Evolutionary conservation across 2,329 filamentous ascomycete genomes (phyloP), one percentile per base, ranked within the genome.

Genomic region (Ceratocystiopsis brevicomis): DNA sequence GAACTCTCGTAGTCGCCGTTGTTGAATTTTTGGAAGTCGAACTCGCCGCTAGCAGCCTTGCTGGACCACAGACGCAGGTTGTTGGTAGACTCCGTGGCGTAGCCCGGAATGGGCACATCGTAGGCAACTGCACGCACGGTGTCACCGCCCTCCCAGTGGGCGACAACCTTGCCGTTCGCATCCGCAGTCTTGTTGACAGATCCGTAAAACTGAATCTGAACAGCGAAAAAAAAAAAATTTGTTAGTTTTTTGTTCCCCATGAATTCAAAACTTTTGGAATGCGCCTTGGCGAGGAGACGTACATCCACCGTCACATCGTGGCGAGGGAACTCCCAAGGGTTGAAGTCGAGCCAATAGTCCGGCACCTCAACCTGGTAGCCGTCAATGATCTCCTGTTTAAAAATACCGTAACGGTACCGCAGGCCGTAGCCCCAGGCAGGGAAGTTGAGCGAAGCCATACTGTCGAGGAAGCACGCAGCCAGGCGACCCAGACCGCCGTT

Each of bases 21-120:
- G 65, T 98, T 98, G 76, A 98, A 98, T 60, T 96, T 96, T 57
- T 95, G 88, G 65, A 98, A 98, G 64, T 98, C 88, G 51, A 98
- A 98, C 61, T 98, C 90, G 51, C 90, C 90, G 53, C 84, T 88
- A 39, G 87, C 87, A 38, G 90, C 88, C 64, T 95, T 95, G 68
- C 86, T 95, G 38, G 86, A 94, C 90, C 90, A 98, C 36, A 98
- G 70, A 47, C 90, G 81, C 49, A 98, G 69, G 63, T 98, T 98
- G 68, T 98, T 98, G 53, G 87, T 95, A 12, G 87, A 88, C 9
- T 76, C 67, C 0, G 90, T 98, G 48, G 76, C 77, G 58, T 86
- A 96, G 11, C 90, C 90, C 17, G 90, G 90, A 52, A 96, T 84
- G 47, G 78, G 76, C 37, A 95, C 84, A 61, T 98, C 90, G 56